A percentile compares a stretch with the other conserved stretches of the same genome.
Conservation (phyloP, 495 filamentous ascomycete genomes). For the Pyronema omphalodes region DNA sequence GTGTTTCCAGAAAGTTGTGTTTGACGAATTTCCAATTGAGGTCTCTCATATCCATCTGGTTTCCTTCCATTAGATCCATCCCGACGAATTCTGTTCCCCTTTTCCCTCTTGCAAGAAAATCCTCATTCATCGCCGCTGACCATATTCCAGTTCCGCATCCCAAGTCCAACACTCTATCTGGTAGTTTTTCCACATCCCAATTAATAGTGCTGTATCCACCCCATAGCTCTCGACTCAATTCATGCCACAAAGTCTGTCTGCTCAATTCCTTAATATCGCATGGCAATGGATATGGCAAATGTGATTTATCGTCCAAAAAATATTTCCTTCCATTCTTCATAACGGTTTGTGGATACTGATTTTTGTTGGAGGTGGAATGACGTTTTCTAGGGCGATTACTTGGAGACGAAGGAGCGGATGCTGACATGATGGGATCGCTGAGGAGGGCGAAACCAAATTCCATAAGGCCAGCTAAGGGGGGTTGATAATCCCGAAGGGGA, state of each 20-base stretch:
- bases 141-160: slow-evolving; percentile 81
- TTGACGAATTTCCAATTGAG: slow-evolving; percentile 81
- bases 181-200: slow-evolving; percentile 42
- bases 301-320: slow-evolving; percentile 46
- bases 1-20: slow-evolving; percentile 58
- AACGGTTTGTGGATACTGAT: slow-evolving; percentile 36
- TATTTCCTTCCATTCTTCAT: slow-evolving; percentile 62
- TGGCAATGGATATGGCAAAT: slow-evolving; percentile 59
- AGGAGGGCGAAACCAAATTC: background rate
- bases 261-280: slow-evolving; percentile 78
- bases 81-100: slow-evolving; percentile 55
- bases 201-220: slow-evolving; percentile 63
- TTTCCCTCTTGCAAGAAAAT: slow-evolving; percentile 7
- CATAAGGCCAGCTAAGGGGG: background rate
- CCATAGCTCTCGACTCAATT: slow-evolving; percentile 63
- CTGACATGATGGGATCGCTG: background rate
- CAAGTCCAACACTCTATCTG: slow-evolving; percentile 62
- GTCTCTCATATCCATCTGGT: slow-evolving; percentile 42
- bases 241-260: slow-evolving; percentile 65
- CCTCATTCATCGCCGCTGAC: slow-evolving; percentile 38
- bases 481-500: no score
- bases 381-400: background rate
- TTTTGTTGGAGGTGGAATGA: background rate
- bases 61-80: slow-evolving; percentile 61
- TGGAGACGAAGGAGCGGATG: background rate